Base-by-base conservation (phyloP, 257 asterid genomes). In the Eucommia ulmoides region DNA sequence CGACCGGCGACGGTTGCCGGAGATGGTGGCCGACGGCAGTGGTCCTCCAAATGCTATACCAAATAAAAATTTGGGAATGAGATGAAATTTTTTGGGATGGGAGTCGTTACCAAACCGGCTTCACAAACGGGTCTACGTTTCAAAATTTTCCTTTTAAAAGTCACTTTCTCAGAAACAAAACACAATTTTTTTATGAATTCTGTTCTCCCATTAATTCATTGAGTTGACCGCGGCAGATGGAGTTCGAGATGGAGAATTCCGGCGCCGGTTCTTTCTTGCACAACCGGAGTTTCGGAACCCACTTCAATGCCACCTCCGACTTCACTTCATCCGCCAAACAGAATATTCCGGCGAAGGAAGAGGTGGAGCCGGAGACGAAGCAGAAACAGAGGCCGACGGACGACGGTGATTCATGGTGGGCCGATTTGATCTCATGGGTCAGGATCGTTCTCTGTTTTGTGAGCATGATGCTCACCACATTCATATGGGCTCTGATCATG, bases 401-500 rank as follows among this genome's bases (percentile, higher is more conserved):
- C 3, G 71, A 63, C 18, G 69, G 53, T 20, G 72, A 64, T 41
- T 70, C 71, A 3, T 45, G 65, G 65, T 47, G 52, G 9, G n/a
- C 61, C 14, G 56, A 59, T 35, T 26, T 59, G 56, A 60, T 69
- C 44, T 74, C 80, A n/a, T 70, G 72, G 77, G 8, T 70, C 5
- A 66, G 72, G 44, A 66, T 74, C 33, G 53, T 70, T 11, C 49
- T 63, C 2, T 70, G 77, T 41, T 70, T 66, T 52, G 59, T 66
- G 50, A 35, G 49, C 19, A 62, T 70, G 77, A 52, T 62, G 64
- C 22, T 59, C 19, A 70, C 77, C 14, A 74, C 81, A 4, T 69
- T 63, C 46, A 50, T 66, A 8, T 74, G 77, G 81, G 63, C 69
- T 11, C 23, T 70, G 50, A 66, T 74, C 45, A 69, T 70, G 77